These are phyloP conservation scores for Spiromastix sp. DNA, from an alignment of 2,329 filamentous ascomycete species.

Conservation along the genomic window DNA sequence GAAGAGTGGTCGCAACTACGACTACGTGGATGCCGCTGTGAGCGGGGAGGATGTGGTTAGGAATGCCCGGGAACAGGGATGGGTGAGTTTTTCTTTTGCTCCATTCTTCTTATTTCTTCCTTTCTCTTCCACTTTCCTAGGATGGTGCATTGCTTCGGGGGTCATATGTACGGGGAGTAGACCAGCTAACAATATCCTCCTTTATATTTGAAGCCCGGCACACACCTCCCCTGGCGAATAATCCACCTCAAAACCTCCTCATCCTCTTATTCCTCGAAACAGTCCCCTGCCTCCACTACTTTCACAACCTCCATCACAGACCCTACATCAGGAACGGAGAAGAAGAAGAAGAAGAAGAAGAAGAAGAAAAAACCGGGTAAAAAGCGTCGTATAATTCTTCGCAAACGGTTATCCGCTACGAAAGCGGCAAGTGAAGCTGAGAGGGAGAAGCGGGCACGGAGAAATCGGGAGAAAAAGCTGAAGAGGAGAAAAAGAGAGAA, in stretches of 20 bases:
- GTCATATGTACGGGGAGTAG: too few relatives aligned
- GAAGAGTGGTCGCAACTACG: neutral
- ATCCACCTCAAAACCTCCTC: constrained; percentile 23
- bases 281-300: constrained; percentile 17
- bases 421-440: constrained; percentile 15
- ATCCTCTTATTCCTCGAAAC: constrained; percentile 14
- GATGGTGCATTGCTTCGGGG: too few relatives aligned
- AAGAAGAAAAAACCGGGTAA: constrained; percentile 33
- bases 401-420: constrained; percentile 22
- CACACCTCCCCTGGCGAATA: constrained; percentile 31
- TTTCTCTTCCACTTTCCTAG: neutral
- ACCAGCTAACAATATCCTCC: too few relatives aligned
- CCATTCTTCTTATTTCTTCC: neutral
- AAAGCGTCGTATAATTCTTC: constrained; percentile 31
- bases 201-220: constrained; percentile 31
- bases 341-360: constrained; percentile 15
- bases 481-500: constrained; percentile 12
- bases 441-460: constrained; percentile 11
- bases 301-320: constrained; percentile 15
- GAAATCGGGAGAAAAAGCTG: constrained; percentile 14
- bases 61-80: constrained; percentile 19
- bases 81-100: constrained; percentile 20
- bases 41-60: constrained; percentile 22
- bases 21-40: constrained; percentile 24
- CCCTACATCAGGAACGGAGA: too few relatives aligned